Evolutionary conservation across 441 rosid genomes (phyloP).

Genomic region (Dalechampia spathulata): DNA sequence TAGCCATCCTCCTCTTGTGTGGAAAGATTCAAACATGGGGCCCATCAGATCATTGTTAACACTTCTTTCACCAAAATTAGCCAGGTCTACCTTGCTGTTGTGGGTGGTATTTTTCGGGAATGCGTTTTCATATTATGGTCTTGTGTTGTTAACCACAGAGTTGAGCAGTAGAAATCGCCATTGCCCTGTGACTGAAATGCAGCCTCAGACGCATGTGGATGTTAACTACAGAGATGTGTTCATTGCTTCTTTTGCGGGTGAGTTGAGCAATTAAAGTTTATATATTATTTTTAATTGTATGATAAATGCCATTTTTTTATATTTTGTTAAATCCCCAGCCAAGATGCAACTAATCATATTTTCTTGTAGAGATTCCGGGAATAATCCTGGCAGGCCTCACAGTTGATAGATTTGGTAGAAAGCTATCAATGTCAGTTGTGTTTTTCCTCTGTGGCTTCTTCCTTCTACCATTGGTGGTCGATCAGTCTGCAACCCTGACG

Average conservation of each 20-base stretch:
- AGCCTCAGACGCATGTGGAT: conserved; percentile 28
- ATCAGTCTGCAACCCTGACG: conserved; percentile 49
- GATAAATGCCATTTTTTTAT: not conserved
- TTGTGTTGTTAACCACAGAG: conserved; percentile 86
- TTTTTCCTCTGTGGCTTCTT: conserved; percentile 56
- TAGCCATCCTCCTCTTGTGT: conserved; percentile 6
- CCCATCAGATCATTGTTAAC: conserved; percentile 33
- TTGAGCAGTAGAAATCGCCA: conserved; percentile 46
- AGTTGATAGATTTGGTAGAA: conserved; percentile 79
- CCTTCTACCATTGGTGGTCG: conserved; percentile 64
- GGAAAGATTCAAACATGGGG: conserved; percentile 32
- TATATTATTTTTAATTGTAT: not conserved
- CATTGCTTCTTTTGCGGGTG: conserved; percentile 84
- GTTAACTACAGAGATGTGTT: conserved; percentile 66
- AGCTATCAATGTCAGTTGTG: conserved; percentile 66
- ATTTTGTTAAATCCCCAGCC: not conserved
- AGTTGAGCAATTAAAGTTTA: not conserved
- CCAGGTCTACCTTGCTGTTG: conserved; percentile 58
- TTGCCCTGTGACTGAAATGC: conserved; percentile 29
- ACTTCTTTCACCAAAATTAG: conserved; percentile 67
- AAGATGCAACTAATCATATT: conserved; percentile 7
- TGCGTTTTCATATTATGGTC: conserved; percentile 82
- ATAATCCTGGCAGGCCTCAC: conserved; percentile 57
- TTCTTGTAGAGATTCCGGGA: conserved; percentile 65
- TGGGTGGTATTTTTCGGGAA: conserved; percentile 87